Percentiles rank a stretch among this genome's conserved stretches.
phyloP scores from a whole-genome alignment of 2,329 filamentous ascomycete genomes.

The Fusarium protoensiforme region DNA sequence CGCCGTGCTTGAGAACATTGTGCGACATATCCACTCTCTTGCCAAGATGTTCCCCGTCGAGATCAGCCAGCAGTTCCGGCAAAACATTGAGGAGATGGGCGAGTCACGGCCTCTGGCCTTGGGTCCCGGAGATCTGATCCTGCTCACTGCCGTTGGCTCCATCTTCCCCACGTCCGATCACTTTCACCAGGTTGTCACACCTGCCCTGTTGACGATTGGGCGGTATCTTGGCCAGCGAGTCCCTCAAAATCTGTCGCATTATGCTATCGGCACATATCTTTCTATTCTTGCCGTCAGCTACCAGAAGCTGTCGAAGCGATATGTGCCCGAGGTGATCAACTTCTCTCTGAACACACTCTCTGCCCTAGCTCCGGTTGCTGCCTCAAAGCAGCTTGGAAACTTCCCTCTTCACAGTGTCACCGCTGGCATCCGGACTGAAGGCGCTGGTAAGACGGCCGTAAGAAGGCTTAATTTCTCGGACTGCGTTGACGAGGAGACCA shows the following conservation, averaged over 20 bases:
- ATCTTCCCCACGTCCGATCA: slow-evolving; percentile 97
- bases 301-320: slow-evolving; percentile 84
- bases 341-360: slow-evolving; percentile 81
- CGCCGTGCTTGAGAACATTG: slow-evolving; percentile 78
- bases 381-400: slow-evolving; percentile 58
- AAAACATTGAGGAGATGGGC: slow-evolving; percentile 72
- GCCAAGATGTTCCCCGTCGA: slow-evolving; percentile 85
- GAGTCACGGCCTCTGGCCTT: slow-evolving; percentile 61
- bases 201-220: slow-evolving; percentile 85
- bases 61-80: slow-evolving; percentile 81
- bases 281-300: slow-evolving; percentile 84
- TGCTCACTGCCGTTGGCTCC: slow-evolving; percentile 84
- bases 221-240: slow-evolving; percentile 85
- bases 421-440: slow-evolving; percentile 60
- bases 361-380: slow-evolving; percentile 69
- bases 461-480: slow-evolving; percentile 71
- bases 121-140: slow-evolving; percentile 77
- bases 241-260: slow-evolving; percentile 72
- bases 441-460: slow-evolving; percentile 52
- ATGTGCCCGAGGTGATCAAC: slow-evolving; percentile 88
- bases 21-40: slow-evolving; percentile 92
- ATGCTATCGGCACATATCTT: slow-evolving; percentile 81
- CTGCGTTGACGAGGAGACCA: slow-evolving; percentile 54
- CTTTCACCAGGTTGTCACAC: slow-evolving; percentile 95
- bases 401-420: slow-evolving; percentile 72